Conservation (phyloP, 768 basidiomycete genomes). For the Suillus discolor region DNA sequence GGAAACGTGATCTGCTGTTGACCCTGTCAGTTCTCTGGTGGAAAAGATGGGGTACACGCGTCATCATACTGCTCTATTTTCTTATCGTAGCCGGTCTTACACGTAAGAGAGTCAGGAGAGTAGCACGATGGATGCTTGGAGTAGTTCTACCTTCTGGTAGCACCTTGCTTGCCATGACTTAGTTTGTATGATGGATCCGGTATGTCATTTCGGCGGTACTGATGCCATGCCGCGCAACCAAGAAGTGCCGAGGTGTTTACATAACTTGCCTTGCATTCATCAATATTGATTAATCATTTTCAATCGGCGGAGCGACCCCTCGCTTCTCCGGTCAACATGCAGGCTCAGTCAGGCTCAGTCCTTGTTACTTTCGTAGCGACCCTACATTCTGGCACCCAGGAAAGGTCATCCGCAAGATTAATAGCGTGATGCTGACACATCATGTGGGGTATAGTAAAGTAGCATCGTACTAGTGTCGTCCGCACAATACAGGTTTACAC, state of each 20-base stretch:
- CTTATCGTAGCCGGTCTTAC: slow-evolving; percentile 32
- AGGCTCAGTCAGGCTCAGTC: neutral
- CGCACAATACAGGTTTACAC: slow-evolving; percentile 12
- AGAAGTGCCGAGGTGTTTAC: neutral
- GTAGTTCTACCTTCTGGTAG: slow-evolving; percentile 1
- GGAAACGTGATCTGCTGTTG: slow-evolving; percentile 66
- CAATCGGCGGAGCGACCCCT: neutral
- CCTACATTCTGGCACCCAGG: neutral
- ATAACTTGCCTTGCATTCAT: neutral
- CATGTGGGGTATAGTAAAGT: slow-evolving; percentile 11
- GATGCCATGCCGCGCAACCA: neutral
- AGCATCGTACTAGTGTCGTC: slow-evolving; percentile 1
- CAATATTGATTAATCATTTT: slow-evolving; percentile 4
- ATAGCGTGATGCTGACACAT: slow-evolving; percentile 9
- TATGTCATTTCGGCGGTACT: slow-evolving; percentile 2
- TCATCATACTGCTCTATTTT: slow-evolving; percentile 39
- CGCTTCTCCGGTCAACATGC: neutral
- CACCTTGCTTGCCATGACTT: neutral
- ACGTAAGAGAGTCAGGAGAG: slow-evolving; percentile 14
- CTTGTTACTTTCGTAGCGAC: neutral
- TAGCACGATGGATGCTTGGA: slow-evolving; percentile 4
- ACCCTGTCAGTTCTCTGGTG: slow-evolving; percentile 69
- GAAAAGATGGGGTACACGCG: slow-evolving; percentile 58
- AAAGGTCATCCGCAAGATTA: slow-evolving; percentile 1
- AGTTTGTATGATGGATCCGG: neutral